A percentile compares a stretch with the other conserved stretches of the same genome.
Conservation (phyloP, 73 alveolate genomes). For the Symbiodinium pilosum region DNA sequence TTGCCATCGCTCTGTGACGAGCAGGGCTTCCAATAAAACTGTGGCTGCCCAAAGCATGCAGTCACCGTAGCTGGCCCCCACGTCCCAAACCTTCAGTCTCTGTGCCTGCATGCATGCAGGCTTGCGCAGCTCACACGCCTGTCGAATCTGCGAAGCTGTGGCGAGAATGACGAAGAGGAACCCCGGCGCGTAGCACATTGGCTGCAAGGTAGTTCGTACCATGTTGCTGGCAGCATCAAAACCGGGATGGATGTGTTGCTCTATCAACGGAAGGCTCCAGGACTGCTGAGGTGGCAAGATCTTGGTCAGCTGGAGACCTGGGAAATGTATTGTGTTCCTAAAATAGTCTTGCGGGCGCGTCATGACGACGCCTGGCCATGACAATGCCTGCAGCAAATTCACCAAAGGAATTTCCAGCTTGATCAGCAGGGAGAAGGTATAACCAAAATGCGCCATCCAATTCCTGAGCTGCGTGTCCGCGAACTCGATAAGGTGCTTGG, state of each 20-base stretch:
- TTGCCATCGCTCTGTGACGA: not conserved
- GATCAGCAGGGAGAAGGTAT: slow-evolving; percentile 74
- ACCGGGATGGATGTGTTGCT: slow-evolving; percentile 79
- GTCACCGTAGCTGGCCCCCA: slow-evolving; percentile 92
- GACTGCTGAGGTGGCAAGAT: not conserved
- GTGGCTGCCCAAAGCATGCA: slow-evolving; percentile 88
- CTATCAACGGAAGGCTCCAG: slow-evolving; percentile 18
- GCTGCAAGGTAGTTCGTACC: slow-evolving; percentile 83
- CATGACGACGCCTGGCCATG: slow-evolving; percentile 79
- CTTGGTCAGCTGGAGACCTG: slow-evolving; percentile 35
- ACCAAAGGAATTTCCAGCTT: slow-evolving; percentile 65
- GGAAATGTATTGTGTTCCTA: slow-evolving; percentile 56
- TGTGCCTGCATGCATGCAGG: not conserved
- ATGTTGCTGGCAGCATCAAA: slow-evolving; percentile 90
- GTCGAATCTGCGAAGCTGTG: slow-evolving; percentile 23
- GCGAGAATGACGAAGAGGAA: slow-evolving; percentile 23
- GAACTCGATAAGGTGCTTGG: slow-evolving; percentile 26
- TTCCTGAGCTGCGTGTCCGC: slow-evolving; percentile 51
- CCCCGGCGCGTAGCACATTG: slow-evolving; percentile 90
- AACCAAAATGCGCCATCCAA: slow-evolving; percentile 30
- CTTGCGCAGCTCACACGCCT: not conserved
- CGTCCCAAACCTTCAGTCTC: slow-evolving; percentile 47
- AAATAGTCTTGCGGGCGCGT: slow-evolving; percentile 44
- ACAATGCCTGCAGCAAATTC: slow-evolving; percentile 40
- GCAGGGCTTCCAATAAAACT: not conserved